A percentile compares a stretch with the other conserved stretches of the same genome.
Conservation (phyloP, 1,139 yeast genomes). For the Pneumocystis oryctolagi region DNA sequence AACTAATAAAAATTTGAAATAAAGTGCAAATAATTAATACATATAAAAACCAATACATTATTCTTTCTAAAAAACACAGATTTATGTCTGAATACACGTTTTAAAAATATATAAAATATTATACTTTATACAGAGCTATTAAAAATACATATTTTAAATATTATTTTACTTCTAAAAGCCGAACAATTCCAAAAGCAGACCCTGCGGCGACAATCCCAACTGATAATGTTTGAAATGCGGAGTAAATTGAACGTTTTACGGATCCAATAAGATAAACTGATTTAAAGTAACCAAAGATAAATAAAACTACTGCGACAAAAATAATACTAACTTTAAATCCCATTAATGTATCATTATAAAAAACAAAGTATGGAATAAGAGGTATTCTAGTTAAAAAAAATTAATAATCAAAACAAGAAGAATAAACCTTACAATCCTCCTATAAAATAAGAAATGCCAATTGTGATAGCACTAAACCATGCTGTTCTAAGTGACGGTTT, state of each 20-base stretch:
- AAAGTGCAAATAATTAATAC: no score
- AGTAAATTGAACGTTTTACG: slow-evolving; percentile 22
- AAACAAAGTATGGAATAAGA: slow-evolving; percentile 53
- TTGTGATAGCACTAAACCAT: slow-evolving; percentile 59
- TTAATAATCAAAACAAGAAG: background rate
- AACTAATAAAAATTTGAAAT: no score
- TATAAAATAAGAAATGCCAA: slow-evolving; percentile 57
- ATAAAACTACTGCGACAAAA: slow-evolving; percentile 73
- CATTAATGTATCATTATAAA: slow-evolving; percentile 52
- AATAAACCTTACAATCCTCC: slow-evolving; percentile 42
- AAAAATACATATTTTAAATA: background rate
- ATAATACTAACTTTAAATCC: slow-evolving; percentile 65
- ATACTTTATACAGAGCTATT: background rate
- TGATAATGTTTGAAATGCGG: slow-evolving; percentile 80
- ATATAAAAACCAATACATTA: no score
- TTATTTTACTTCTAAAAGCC: slow-evolving; percentile 17
- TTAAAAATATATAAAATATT: background rate
- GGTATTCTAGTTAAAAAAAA: slow-evolving; percentile 33
- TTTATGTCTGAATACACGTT: no score
- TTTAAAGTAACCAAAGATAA: slow-evolving; percentile 74
- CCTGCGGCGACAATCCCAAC: slow-evolving; percentile 96
- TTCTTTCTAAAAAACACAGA: no score
- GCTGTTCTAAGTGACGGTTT: slow-evolving; percentile 73
- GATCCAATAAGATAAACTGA: slow-evolving; percentile 43
- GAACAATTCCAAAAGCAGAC: slow-evolving; percentile 87